Conservation (phyloP, 1,139 yeast genomes). For the Blastobotrys petasosporus region DNA sequence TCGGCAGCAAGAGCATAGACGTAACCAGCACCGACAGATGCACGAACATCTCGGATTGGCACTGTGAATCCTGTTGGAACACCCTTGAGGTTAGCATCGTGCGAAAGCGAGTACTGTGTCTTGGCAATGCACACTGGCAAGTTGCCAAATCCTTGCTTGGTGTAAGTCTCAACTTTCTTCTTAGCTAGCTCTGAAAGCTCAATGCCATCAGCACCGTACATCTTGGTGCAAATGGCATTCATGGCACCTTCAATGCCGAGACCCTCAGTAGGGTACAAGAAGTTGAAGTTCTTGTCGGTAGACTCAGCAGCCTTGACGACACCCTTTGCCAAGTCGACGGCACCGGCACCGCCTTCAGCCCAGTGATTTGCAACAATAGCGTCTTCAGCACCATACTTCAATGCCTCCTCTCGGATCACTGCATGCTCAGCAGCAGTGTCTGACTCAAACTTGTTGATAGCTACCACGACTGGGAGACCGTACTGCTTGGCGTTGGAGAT, state of each 20-base stretch:
- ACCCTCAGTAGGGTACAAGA: constrained; percentile 65
- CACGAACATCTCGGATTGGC: constrained; percentile 91
- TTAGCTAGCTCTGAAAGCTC: constrained; percentile 84
- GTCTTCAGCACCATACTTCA: constrained; percentile 88
- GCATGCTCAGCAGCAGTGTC: constrained; percentile 82
- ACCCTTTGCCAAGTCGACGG: constrained; percentile 79
- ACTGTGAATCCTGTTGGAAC: constrained; percentile 93
- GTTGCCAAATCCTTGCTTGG: constrained; percentile 83
- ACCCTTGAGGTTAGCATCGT: constrained; percentile 88
- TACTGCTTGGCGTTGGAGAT: constrained; percentile 79
- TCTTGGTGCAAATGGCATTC: constrained; percentile 71
- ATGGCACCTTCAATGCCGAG: constrained; percentile 77
- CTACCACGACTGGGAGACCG: constrained; percentile 92
- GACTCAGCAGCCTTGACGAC: constrained; percentile 56
- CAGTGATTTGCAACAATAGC: constrained; percentile 95
- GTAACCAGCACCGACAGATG: constrained; percentile 95
- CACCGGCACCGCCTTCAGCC: constrained; percentile 98
- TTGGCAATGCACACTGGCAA: constrained; percentile 96
- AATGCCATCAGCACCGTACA: constrained; percentile 93
- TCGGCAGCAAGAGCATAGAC: constrained; percentile 95
- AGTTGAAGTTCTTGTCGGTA: constrained; percentile 58
- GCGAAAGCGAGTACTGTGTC: constrained; percentile 94
- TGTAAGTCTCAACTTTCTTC: constrained; percentile 75
- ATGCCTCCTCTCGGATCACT: constrained; percentile 73
- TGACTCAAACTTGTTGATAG: constrained; percentile 85